Evolutionary conservation across 1,284 basidiomycete species (phyloP).

Genomic region (Pyrrhoderma lamaoense): DNA sequence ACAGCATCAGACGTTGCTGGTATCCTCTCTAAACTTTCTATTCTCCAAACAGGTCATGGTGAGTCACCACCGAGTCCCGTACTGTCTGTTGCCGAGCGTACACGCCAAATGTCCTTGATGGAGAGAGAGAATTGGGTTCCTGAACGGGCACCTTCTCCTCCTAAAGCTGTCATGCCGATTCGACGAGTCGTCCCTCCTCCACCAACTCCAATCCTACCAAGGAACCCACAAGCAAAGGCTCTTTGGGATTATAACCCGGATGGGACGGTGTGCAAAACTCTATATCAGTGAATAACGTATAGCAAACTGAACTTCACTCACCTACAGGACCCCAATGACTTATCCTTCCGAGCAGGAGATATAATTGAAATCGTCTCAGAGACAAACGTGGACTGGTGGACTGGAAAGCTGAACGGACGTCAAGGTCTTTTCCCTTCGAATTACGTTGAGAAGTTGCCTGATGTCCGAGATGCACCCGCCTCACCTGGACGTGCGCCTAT

Average conservation of each 20-base stretch:
- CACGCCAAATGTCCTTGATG: constrained; percentile 1
- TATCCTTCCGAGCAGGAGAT: constrained; percentile 50
- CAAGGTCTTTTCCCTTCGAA: constrained; percentile 61
- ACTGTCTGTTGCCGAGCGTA: constrained; percentile 9
- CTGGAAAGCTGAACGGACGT: constrained; percentile 43
- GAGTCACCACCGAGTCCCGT: constrained; percentile 6
- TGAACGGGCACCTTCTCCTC: constrained; percentile 12
- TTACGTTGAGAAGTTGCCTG: constrained; percentile 18
- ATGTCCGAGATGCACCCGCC: background rate
- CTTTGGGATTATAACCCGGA: constrained; percentile 23
- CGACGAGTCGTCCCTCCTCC: constrained; percentile 7
- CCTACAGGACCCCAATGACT: constrained; percentile 49
- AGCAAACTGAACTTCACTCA: background rate
- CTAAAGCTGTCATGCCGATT: constrained; percentile 10
- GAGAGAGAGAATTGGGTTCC: background rate
- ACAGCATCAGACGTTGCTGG: constrained; percentile 15
- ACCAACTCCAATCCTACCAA: constrained; percentile 1
- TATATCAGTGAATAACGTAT: constrained; percentile 22
- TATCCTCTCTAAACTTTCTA: constrained; percentile 14
- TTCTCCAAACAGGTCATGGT: background rate
- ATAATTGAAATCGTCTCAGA: constrained; percentile 52
- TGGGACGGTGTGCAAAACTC: constrained; percentile 27
- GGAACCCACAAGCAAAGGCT: constrained; percentile 19
- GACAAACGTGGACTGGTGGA: constrained; percentile 63
- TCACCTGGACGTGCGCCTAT: constrained; percentile 5